phyloP scores from a whole-genome alignment of 345 rosid species.

The Physaria fendleri region DNA sequence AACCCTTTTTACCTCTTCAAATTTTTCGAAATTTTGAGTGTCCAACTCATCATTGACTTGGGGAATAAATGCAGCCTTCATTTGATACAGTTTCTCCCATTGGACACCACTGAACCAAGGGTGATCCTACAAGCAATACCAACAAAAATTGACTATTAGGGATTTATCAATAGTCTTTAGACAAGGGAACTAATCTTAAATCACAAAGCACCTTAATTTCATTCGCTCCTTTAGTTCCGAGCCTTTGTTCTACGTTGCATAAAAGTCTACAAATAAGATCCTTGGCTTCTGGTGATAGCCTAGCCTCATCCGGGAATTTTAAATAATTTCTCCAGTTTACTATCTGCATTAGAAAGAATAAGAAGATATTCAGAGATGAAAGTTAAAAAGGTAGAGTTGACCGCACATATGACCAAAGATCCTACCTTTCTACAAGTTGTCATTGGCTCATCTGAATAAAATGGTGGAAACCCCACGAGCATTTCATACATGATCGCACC shows the following conservation, averaged over 20 bases:
- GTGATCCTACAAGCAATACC: conserved; percentile 53
- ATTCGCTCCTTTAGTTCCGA: conserved; percentile 82
- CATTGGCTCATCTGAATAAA: conserved; percentile 98
- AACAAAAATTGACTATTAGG: conserved; percentile 13
- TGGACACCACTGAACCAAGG: conserved; percentile 80
- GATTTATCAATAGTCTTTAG: not conserved
- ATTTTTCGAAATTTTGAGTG: conserved; percentile 94
- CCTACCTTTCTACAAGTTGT: conserved; percentile 95
- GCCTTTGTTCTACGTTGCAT: conserved; percentile 89
- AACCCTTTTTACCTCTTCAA: conserved; percentile 66
- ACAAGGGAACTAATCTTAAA: conserved; percentile 29
- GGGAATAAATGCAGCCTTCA: conserved; percentile 94
- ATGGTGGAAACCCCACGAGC: conserved; percentile 99
- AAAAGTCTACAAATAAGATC: conserved; percentile 81
- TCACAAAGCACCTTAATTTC: conserved; percentile 82
- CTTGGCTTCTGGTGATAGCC: conserved; percentile 78
- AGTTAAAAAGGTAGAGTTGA: not conserved
- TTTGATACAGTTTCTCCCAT: conserved; percentile 82
- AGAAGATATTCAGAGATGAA: not conserved
- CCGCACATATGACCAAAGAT: conserved; percentile 1
- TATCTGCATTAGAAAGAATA: conserved; percentile 44
- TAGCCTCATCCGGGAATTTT: conserved; percentile 97
- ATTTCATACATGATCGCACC: conserved; percentile 99
- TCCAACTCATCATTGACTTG: conserved; percentile 96
- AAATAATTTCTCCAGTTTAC: conserved; percentile 96